phyloP scores from a whole-genome alignment of 306 rosid species.

The Lathyrus sativus region DNA sequence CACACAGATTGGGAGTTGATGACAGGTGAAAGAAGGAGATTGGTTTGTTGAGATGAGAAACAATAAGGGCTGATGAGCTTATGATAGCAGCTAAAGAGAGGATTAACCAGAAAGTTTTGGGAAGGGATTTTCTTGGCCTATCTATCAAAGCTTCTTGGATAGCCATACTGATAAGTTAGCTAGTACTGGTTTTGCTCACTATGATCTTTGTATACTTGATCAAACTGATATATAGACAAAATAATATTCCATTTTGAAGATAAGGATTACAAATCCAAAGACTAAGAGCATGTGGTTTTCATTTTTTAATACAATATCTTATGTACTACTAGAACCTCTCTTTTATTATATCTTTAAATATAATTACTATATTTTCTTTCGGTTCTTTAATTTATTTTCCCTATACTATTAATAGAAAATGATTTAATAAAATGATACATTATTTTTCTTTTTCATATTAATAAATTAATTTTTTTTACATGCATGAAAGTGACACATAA shows the following conservation, averaged over 20 bases:
- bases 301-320: not conserved
- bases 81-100: conserved; percentile 49
- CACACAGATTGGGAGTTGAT: conserved; percentile 33
- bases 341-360: too few relatives aligned
- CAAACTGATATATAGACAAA: conserved; percentile 38
- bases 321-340: too few relatives aligned
- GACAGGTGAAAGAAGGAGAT: conserved; percentile 31
- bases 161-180: conserved; percentile 42
- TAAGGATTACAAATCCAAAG: conserved; percentile 1
- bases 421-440: too few relatives aligned
- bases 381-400: too few relatives aligned
- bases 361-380: too few relatives aligned
- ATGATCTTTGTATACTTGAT: not conserved
- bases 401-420: too few relatives aligned
- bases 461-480: too few relatives aligned
- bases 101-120: conserved; percentile 41
- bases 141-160: conserved; percentile 49
- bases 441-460: too few relatives aligned
- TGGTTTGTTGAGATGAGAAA: conserved; percentile 39
- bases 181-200: not conserved
- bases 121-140: conserved; percentile 35
- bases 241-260: not conserved
- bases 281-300: not conserved
- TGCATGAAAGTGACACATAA: too few relatives aligned
- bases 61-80: conserved; percentile 49